Percentiles rank a stretch among this genome's conserved stretches.
phyloP scores from a whole-genome alignment of 2,329 filamentous ascomycete genomes.

The Penicillium sp. region DNA sequence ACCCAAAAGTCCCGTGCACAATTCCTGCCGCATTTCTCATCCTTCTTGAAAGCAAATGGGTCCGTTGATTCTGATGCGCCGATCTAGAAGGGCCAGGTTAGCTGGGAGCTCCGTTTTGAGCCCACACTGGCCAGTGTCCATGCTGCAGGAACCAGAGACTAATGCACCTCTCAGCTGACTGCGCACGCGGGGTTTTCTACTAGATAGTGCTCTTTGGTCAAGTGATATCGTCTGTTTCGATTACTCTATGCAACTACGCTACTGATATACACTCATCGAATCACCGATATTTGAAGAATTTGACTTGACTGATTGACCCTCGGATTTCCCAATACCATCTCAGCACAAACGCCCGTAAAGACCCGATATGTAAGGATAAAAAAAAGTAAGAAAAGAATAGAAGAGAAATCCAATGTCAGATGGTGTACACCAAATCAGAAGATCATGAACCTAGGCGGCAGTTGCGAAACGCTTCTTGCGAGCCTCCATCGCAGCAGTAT shows the following conservation, averaged over 20 bases:
- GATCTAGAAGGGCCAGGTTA: slow-evolving; percentile 15
- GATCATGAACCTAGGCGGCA: slow-evolving; percentile 20
- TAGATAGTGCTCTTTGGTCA: not conserved
- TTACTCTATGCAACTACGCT: not conserved
- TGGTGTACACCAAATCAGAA: not conserved
- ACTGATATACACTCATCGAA: not conserved
- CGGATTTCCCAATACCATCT: slow-evolving; percentile 15
- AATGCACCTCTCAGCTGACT: slow-evolving; percentile 29
- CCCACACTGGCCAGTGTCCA: slow-evolving; percentile 11
- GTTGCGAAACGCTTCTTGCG: slow-evolving; percentile 46
- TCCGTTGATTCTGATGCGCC: slow-evolving; percentile 17
- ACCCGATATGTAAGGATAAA: slow-evolving; percentile 8
- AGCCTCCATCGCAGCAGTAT: slow-evolving; percentile 42
- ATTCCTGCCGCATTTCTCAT: not conserved
- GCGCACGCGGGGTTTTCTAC: slow-evolving; percentile 1
- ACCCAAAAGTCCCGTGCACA: not conserved
- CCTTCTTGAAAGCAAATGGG: not conserved
- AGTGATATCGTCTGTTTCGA: not conserved
- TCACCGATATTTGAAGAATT: slow-evolving; percentile 6
- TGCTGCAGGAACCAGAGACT: slow-evolving; percentile 32
- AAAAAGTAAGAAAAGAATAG: not conserved
- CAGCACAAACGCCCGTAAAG: slow-evolving; percentile 24
- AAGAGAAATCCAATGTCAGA: slow-evolving; percentile 3
- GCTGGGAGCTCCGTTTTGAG: slow-evolving; percentile 3
- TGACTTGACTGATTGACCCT: slow-evolving; percentile 15